Evolutionary conservation across 345 rosid species (phyloP).

Genomic region (Aethionema arabicum): DNA sequence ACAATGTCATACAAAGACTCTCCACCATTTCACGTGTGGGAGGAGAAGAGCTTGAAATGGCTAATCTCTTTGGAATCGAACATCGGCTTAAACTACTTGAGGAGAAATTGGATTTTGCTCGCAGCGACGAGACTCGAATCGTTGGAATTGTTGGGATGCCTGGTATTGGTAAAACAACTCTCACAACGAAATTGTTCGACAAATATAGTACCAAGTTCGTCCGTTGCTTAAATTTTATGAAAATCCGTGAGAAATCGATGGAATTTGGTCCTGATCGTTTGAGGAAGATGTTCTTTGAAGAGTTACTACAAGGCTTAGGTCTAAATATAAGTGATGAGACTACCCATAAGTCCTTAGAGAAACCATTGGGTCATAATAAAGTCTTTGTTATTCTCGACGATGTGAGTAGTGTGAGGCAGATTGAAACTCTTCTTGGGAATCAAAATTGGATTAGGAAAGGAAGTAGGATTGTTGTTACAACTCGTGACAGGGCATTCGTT

Average conservation of each 20-base stretch:
- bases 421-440: conserved; percentile 10
- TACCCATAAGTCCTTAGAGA: neutral
- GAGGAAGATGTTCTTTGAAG: conserved; percentile 13
- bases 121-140: conserved; percentile 6
- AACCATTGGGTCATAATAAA: neutral
- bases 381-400: conserved; percentile 30
- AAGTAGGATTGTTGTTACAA: conserved; percentile 29
- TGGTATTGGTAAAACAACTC: conserved; percentile 31
- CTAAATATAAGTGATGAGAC: neutral
- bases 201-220: neutral
- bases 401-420: conserved; percentile 5
- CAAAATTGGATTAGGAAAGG: conserved; percentile 26
- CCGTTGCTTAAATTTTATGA: conserved; percentile 10
- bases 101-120: conserved; percentile 1
- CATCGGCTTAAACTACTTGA: conserved; percentile 11
- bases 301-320: neutral
- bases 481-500: conserved; percentile 27
- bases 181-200: neutral
- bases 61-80: conserved; percentile 13
- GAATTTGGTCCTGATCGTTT: neutral
- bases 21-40: neutral
- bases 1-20: neutral
- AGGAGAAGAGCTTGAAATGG: conserved; percentile 11
- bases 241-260: neutral
- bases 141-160: conserved; percentile 29